phyloP scores from a whole-genome alignment of 2,329 filamentous ascomycete species.

The Paramyrothecium roridum region DNA sequence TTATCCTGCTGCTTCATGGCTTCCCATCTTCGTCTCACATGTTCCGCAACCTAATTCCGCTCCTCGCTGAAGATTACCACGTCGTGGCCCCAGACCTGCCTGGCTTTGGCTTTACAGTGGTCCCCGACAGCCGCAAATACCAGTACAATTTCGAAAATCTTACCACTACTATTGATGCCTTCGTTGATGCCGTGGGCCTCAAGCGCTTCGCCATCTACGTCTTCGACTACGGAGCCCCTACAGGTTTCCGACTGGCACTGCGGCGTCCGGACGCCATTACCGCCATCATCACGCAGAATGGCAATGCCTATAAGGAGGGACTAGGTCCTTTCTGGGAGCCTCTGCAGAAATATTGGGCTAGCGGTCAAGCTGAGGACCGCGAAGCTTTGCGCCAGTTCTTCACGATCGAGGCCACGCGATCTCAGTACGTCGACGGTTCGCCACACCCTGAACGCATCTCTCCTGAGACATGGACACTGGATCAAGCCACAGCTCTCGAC shows the following conservation, averaged over 20 bases:
- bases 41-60: conserved; percentile 41
- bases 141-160: conserved; percentile 47
- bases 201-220: conserved; percentile 52
- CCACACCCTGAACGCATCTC: conserved; percentile 28
- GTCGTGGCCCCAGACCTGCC: conserved; percentile 57
- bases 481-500: conserved; percentile 45
- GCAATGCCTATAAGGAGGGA: conserved; percentile 58
- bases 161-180: conserved; percentile 41
- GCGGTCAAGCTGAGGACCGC: conserved; percentile 29
- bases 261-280: conserved; percentile 41
- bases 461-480: conserved; percentile 46
- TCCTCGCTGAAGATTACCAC: conserved; percentile 32
- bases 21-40: conserved; percentile 40
- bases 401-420: conserved; percentile 34
- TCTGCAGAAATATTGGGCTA: conserved; percentile 41
- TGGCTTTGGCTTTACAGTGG: conserved; percentile 55
- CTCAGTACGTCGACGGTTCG: conserved; percentile 41
- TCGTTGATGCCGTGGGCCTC: conserved; percentile 44
- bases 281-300: conserved; percentile 57
- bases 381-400: conserved; percentile 29
- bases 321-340: conserved; percentile 50
- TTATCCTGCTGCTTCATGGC: conserved; percentile 41
- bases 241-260: conserved; percentile 50
- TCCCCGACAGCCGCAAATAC: conserved; percentile 44
- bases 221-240: conserved; percentile 61